Base-by-base conservation (phyloP, 352 stramenopile species). In the Phytophthora nicotianae region DNA sequence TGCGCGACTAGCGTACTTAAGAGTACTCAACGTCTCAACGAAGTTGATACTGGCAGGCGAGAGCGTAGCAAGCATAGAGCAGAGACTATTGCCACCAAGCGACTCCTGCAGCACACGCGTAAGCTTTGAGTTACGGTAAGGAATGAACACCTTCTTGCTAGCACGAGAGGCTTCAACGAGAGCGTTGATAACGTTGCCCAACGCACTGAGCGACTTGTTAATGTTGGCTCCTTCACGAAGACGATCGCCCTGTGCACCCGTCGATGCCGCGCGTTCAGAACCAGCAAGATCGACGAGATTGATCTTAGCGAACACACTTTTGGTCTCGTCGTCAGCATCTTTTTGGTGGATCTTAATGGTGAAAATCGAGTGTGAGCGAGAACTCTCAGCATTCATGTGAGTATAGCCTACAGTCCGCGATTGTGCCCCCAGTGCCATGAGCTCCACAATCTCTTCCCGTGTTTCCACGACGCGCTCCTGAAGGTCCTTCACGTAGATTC, bases 281-380 rank as follows among this genome's bases (percentile, higher is more conserved):
- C 93, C 93, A 1, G 95, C 95, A 5, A 98, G 75, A 79, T 98
- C 95, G 1, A 98, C 94, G 4, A 98, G 74, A 67, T 98, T 98
- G 43, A 98, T 93, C 75, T 97, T 98, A n/a, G 85, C 85, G 33
- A 94, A 87, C 35, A 93, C 75, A 73, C 93, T 96, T 58, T 96
- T 96, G 24, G 67, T 87, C 50, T 96, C 87, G 19, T 95, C 82
- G 0, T 68, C 76, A 1, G 72, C 62, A 55, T 97, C 93, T 46
- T 97, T 98, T 58, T 98, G 83, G 69, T 98, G 79, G 63, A 98
- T 97, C 58, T 96, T 97, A 49, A 98, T 96, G n/a, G 95, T 95
- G 58, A 98, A 98, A 49, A 98, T 97, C 16, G 87, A 97, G 66
- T 98, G 96, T n/a, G 91, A 98, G 21, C 96, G 85, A 19, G 86